Conservation (phyloP, 2,329 filamentous ascomycete species). For the Trichoderma polysporum region DNA sequence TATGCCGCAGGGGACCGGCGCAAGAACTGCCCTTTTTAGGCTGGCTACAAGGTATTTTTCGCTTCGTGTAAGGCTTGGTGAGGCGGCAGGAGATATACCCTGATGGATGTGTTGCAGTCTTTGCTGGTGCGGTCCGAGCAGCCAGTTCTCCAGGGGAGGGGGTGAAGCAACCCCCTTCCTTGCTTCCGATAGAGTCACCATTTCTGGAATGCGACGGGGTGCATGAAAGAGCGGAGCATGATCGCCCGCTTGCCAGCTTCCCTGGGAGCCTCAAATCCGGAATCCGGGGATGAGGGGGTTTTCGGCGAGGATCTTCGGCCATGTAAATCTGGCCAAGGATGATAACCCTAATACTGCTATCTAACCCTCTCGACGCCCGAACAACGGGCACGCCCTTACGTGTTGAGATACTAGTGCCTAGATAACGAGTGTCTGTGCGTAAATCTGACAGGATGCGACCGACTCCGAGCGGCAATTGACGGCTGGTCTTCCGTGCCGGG, state of each 20-base stretch:
- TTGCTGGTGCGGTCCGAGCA: background rate
- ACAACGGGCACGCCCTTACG: background rate
- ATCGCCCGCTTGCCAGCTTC: slow-evolving; percentile 12
- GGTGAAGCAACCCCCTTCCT: background rate
- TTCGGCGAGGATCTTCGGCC: background rate
- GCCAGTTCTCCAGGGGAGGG: background rate
- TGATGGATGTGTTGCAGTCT: background rate
- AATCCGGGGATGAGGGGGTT: background rate
- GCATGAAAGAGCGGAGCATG: slow-evolving; percentile 7
- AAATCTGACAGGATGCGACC: background rate
- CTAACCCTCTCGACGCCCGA: background rate
- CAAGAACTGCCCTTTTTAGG: background rate
- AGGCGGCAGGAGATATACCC: background rate
- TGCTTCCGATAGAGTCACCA: background rate
- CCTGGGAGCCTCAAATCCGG: slow-evolving; percentile 6
- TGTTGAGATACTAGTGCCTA: background rate
- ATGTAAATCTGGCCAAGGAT: background rate
- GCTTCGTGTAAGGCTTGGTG: background rate
- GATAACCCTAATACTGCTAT: background rate
- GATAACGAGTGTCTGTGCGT: background rate
- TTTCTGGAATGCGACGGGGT: slow-evolving; percentile 1
- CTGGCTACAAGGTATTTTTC: background rate
- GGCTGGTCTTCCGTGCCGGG: too few species aligned
- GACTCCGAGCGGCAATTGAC: background rate
- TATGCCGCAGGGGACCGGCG: background rate